Evolutionary conservation across 257 asterid genomes (phyloP).

Genomic region (Lycium barbarum): DNA sequence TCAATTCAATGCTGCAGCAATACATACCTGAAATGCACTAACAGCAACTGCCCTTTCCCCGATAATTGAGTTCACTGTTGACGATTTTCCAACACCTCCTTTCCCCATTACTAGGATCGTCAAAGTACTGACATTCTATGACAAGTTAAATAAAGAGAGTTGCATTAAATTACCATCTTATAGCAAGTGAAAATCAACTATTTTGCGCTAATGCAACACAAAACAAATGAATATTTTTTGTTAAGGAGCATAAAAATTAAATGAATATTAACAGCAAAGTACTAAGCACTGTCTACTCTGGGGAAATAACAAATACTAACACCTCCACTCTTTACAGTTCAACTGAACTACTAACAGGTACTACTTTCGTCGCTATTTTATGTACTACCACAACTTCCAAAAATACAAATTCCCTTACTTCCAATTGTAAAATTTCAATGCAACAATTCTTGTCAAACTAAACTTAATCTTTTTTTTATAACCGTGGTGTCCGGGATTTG

Average conservation of each 20-base stretch:
- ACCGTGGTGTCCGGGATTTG: not conserved
- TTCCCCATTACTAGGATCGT: slow-evolving; percentile 96
- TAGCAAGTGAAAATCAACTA: slow-evolving; percentile 6
- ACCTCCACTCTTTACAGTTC: not conserved
- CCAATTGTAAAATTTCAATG: not conserved
- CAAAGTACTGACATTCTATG: slow-evolving; percentile 76
- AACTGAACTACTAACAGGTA: not conserved
- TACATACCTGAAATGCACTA: slow-evolving; percentile 91
- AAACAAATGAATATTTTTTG: not conserved
- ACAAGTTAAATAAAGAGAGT: slow-evolving; percentile 4
- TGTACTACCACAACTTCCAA: slow-evolving; percentile 1
- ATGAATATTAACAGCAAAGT: slow-evolving; percentile 6
- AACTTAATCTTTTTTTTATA: not conserved
- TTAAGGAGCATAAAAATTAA: not conserved
- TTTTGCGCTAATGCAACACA: slow-evolving; percentile 28
- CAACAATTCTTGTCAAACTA: not conserved
- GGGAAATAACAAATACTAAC: not conserved
- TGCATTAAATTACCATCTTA: not conserved
- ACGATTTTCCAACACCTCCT: slow-evolving; percentile 98
- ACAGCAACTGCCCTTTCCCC: slow-evolving; percentile 93
- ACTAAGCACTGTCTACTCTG: not conserved
- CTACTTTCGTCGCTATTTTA: not conserved
- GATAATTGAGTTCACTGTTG: slow-evolving; percentile 83
- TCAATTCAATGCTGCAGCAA: slow-evolving; percentile 10
- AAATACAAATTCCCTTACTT: not conserved